phyloP scores from a whole-genome alignment of 1,284 basidiomycete genomes.

The Austroboletus novae-zelandiae region DNA sequence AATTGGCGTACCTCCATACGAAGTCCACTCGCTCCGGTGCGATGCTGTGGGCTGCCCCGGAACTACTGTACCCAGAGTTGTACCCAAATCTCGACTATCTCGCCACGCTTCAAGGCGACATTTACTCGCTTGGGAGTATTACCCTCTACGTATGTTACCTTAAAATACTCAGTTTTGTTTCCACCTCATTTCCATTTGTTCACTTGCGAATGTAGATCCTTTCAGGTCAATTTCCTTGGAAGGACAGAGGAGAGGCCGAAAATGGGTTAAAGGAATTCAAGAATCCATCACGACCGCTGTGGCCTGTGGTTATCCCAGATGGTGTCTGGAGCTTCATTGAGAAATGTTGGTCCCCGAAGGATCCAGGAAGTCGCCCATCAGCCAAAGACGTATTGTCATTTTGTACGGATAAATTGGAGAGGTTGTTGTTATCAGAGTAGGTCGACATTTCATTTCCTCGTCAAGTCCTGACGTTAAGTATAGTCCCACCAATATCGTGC shows the following conservation, averaged over 20 bases:
- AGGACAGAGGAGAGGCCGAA: neutral
- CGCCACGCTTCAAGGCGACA: slow-evolving; percentile 1
- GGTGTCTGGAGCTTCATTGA: slow-evolving; percentile 6
- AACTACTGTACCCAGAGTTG: neutral
- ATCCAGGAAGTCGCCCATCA: neutral
- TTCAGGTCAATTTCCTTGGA: slow-evolving; percentile 4
- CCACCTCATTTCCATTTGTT: neutral
- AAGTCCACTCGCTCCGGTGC: neutral
- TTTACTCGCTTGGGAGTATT: neutral
- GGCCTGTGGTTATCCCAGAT: slow-evolving; percentile 1
- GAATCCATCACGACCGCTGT: slow-evolving; percentile 3
- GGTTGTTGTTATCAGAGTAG: neutral
- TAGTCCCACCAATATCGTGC: neutral
- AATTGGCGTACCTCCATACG: neutral
- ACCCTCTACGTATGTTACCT: slow-evolving; percentile 4
- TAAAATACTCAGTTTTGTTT: neutral
- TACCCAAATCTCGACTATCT: neutral
- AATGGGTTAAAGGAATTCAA: neutral
- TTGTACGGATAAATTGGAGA: neutral
- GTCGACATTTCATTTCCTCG: neutral
- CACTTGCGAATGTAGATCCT: neutral
- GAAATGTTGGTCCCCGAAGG: slow-evolving; percentile 7
- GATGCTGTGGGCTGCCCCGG: neutral
- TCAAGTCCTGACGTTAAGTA: neutral
- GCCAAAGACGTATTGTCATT: slow-evolving; percentile 3